These are phyloP conservation scores for Neurospora tetraspora DNA, from an alignment of 495 filamentous ascomycete genomes.

Conservation along the genomic window DNA sequence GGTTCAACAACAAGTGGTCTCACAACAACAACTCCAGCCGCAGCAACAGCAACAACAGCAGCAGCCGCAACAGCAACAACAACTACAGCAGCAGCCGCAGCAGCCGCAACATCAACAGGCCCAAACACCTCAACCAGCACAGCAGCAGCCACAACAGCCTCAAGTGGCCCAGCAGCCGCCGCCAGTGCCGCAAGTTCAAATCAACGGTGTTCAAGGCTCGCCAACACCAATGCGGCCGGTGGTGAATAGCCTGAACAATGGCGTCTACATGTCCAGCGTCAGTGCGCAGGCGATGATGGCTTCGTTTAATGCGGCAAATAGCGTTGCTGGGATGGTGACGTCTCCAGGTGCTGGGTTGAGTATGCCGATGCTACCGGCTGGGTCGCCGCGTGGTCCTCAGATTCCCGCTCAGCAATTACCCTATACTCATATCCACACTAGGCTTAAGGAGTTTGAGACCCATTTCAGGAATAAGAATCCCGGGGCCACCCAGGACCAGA, in stretches of 20 bases:
- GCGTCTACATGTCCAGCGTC: slow-evolving; percentile 27
- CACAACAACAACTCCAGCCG: slow-evolving; percentile 7
- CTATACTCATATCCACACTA: slow-evolving; percentile 9
- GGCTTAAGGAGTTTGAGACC: slow-evolving; percentile 24
- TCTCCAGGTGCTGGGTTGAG: slow-evolving; percentile 28
- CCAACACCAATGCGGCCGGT: slow-evolving; percentile 36
- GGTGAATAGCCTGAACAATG: slow-evolving; percentile 43
- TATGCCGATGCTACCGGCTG: slow-evolving; percentile 26
- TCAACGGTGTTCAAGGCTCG: slow-evolving; percentile 26
- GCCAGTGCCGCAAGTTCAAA: slow-evolving; percentile 25
- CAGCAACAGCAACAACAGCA: slow-evolving; percentile 12
- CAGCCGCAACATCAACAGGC: slow-evolving; percentile 26
- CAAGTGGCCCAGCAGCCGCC: slow-evolving; percentile 28
- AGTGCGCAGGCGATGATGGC: slow-evolving; percentile 37
- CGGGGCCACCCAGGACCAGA: slow-evolving; percentile 45
- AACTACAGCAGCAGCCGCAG: slow-evolving; percentile 23
- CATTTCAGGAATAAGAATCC: slow-evolving; percentile 39
- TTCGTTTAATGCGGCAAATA: slow-evolving; percentile 27
- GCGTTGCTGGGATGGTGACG: slow-evolving; percentile 24
- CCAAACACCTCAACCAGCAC: slow-evolving; percentile 21
- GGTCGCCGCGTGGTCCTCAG: slow-evolving; percentile 25
- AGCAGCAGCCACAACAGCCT: slow-evolving; percentile 28
- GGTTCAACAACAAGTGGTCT: not conserved
- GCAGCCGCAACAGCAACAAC: slow-evolving; percentile 20
- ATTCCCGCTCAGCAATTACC: slow-evolving; percentile 20